Base-by-base conservation (phyloP, 495 filamentous ascomycete species). In the Lasiosphaeria hispida region DNA sequence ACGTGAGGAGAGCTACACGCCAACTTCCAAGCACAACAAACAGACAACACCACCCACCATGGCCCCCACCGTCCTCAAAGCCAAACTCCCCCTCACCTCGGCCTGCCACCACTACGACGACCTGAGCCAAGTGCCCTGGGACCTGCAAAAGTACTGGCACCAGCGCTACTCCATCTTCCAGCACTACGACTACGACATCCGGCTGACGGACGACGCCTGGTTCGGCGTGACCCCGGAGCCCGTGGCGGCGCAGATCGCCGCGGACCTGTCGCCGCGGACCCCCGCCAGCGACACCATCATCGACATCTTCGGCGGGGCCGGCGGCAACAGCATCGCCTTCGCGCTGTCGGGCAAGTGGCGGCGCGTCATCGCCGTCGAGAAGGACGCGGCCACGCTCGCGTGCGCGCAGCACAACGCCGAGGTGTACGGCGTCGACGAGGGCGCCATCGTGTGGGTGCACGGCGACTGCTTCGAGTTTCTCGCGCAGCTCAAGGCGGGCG, bases 291-390 rank as follows among this genome's bases (percentile, higher is more conserved):
- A 53, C 69, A 81, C 62, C 71, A 80, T 97, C 34, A 83, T 98
- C 42, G 94, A 98, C 69, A 82, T 87, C 14, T 97, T 98, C 75
- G 87, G 85, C 18, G 94, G 94, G 34, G 90, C 91, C 8, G 94
- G 94, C 13, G 94, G 92, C 49, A 97, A 98, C 68, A 81, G 87
- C n/a, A 98, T 98, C 59, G 90, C 92, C 33, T 96, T 97, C 65
- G 94, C 94, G 11, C 77, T 83, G 7, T 87, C 86, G 3, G 82
- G 80, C 9, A 80, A 83, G 49, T 97, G 91, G 87, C 79, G 83
- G 33, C 85, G 82, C 47, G 81, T 98, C 45, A 90, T 96, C 66
- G 91, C 89, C 35, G 87, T 97, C 65, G 94, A 98, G 73, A 88
- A 85, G 52, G 83, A 96, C 65, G 77, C 87, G 10, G 74, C 80